phyloP scores from a whole-genome alignment of 2,329 filamentous ascomycete species.

The Penicillium sp. region DNA sequence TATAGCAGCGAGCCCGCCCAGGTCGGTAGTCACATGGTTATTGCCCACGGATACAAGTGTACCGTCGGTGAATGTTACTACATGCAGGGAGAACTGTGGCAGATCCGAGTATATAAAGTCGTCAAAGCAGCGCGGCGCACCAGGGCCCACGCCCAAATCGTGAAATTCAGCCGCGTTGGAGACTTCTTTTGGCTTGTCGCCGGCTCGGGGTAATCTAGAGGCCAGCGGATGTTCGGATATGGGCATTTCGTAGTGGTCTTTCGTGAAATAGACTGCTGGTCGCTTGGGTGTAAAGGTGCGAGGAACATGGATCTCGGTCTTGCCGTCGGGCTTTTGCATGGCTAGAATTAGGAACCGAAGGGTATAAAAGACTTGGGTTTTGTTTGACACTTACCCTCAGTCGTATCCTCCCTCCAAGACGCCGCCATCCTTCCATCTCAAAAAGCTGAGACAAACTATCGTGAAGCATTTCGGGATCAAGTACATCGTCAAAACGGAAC shows the following conservation, averaged over 20 bases:
- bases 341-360: background rate
- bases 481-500: constrained; percentile 3
- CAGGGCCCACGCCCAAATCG: background rate
- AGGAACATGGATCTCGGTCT: constrained; percentile 1
- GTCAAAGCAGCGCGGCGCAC: background rate
- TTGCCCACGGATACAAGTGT: background rate
- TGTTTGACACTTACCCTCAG: background rate
- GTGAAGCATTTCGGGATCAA: background rate
- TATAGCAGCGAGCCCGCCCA: background rate
- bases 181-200: background rate
- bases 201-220: background rate
- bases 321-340: background rate
- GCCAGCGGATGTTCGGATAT: constrained; percentile 2
- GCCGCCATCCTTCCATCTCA: constrained; percentile 4
- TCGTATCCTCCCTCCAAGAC: background rate
- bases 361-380: background rate
- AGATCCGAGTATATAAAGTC: constrained; percentile 4
- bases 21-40: constrained; percentile 5
- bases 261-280: constrained; percentile 3
- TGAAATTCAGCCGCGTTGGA: background rate
- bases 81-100: constrained; percentile 2
- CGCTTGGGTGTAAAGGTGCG: background rate
- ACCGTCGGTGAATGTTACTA: background rate
- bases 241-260: background rate
- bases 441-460: background rate